Base-by-base conservation (phyloP, 2,329 filamentous ascomycete species). In the Fusarium neocosmosporiellum region DNA sequence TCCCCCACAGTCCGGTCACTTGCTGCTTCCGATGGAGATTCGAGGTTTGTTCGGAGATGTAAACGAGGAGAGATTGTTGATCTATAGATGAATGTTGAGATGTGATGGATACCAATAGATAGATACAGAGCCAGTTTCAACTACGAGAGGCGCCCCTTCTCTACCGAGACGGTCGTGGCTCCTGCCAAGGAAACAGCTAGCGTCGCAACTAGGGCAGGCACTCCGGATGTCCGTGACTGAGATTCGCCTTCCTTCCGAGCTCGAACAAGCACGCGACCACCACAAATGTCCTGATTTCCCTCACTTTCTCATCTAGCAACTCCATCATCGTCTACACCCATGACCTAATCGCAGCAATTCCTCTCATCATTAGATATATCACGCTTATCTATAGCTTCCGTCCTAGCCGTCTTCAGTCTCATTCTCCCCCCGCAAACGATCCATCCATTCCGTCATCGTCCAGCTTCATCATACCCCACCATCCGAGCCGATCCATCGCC, bases 371-470 rank as follows among this genome's bases (percentile, higher is more conserved):
- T 34, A 20, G 24, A 22, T 53, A 22, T 16, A 46, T 36, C 54
- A 31, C 22, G 14, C 27, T n/a, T 50, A 50, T 50, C 36, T 18
- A 57, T 33, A 54, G 33, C 60, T 37, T 65, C 24, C n/a, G 16
- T 27, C 39, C 58, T 46, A 61, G 20, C 36, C 59, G 29, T 13
- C 31, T 36, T 34, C 33, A 24, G 33, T 39, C 18, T 59, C 41
- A 33, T 33, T 48, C 59, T 55, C 70, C 55, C 63, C 61, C 58
- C 67, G 59, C 62, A 60, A 58, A 43, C 53, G 50, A 46, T 50
- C 31, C 43, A 63, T 46, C 46, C 71, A 69, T 72, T 74, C 67
- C 71, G 71, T 74, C 71, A 74, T 74, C 68, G 53, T 69, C 61
- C 59, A 69, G 61, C 70, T 69, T 68, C 70, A 71, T 69, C 59